Percentiles rank a stretch among this genome's conserved stretches.
These are phyloP conservation scores for Vaccinium myrtillus DNA, from an alignment of 148 eudicot species.

Conservation along the genomic window DNA sequence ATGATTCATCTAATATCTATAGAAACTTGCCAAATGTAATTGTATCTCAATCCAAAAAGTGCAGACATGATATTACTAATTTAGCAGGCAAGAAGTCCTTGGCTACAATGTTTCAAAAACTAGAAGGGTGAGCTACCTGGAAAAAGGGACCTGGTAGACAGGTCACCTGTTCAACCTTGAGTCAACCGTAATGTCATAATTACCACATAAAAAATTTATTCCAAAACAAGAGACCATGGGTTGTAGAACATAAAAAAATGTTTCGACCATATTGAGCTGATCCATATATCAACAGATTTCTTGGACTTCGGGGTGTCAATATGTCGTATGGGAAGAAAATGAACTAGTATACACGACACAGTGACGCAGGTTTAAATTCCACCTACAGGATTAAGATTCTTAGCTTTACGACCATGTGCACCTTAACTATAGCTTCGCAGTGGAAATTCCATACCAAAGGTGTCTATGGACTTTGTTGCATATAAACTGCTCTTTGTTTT, in stretches of 20 bases:
- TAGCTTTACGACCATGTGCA: background rate
- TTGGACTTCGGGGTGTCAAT: background rate
- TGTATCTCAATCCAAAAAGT: background rate
- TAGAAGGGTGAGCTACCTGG: background rate
- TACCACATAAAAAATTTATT: background rate
- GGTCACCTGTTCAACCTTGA: background rate
- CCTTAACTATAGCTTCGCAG: background rate
- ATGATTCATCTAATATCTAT: background rate
- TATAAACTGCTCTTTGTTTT: background rate
- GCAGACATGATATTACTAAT: background rate
- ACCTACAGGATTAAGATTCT: background rate
- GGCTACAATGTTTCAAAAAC: background rate
- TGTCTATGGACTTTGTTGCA: background rate
- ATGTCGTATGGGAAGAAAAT: background rate
- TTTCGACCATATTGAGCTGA: too few relatives aligned
- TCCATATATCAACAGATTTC: too few relatives aligned
- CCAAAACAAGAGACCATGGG: too few relatives aligned
- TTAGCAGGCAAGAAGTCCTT: background rate
- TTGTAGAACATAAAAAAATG: too few relatives aligned
- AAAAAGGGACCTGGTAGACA: background rate
- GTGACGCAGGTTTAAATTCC: background rate
- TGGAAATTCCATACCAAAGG: background rate
- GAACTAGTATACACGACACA: background rate
- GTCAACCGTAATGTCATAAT: background rate
- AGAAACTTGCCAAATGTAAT: background rate